These are phyloP conservation scores for Vitis riparia DNA, from an alignment of 164 flowering plant genomes.

Conservation along the genomic window DNA sequence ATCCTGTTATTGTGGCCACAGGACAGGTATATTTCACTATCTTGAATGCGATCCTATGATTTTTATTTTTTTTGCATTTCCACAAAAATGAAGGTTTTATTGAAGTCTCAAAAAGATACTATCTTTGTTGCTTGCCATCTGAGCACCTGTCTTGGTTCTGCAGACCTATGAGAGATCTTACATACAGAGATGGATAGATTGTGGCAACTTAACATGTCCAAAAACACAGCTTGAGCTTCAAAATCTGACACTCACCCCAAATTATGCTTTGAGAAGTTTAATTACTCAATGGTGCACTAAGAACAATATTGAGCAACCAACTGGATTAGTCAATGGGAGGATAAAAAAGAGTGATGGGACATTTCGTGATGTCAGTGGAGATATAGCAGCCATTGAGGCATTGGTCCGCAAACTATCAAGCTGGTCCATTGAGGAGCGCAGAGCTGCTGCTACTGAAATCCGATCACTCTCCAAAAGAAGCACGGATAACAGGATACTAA, in stretches of 20 bases:
- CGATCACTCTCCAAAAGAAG: constrained; percentile 82
- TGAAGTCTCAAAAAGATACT: neutral
- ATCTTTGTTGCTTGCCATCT: neutral
- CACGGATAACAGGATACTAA: constrained; percentile 80
- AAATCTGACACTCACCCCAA: constrained; percentile 72
- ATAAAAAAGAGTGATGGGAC: constrained; percentile 75
- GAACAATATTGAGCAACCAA: constrained; percentile 68
- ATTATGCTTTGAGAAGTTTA: constrained; percentile 79
- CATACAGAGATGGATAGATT: constrained; percentile 94
- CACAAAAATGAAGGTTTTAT: too few species aligned
- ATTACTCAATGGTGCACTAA: constrained; percentile 73
- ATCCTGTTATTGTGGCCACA: constrained; percentile 92
- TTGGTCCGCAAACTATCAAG: constrained; percentile 71
- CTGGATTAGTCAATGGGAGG: constrained; percentile 47
- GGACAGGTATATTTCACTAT: constrained; percentile 69
- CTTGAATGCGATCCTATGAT: neutral
- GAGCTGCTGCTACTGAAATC: constrained; percentile 66
- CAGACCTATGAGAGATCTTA: constrained; percentile 93
- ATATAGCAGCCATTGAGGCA: constrained; percentile 59
- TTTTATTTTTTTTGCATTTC: neutral
- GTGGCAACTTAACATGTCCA: constrained; percentile 83
- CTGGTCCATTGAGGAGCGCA: constrained; percentile 50
- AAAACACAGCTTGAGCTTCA: constrained; percentile 85
- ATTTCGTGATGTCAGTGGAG: constrained; percentile 65
- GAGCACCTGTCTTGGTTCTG: constrained; percentile 12